phyloP scores from a whole-genome alignment of 2,329 filamentous ascomycete species.

The Microdochium paspali region DNA sequence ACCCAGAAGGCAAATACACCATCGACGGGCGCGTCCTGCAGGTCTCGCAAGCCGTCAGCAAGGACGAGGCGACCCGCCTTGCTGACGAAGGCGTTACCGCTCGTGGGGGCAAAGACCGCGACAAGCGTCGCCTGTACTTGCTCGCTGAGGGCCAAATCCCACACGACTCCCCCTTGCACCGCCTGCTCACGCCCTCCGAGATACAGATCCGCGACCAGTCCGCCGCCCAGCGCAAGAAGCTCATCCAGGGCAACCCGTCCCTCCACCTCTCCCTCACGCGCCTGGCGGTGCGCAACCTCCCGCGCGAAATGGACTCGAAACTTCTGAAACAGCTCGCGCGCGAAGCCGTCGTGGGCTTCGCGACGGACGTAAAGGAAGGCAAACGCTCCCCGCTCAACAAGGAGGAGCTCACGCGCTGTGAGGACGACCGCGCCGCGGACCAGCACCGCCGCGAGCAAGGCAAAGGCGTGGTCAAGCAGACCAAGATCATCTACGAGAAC shows the following conservation, averaged over 20 bases:
- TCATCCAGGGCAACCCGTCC: slow-evolving; percentile 85
- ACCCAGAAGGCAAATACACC: slow-evolving; percentile 78
- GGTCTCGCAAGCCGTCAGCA: slow-evolving; percentile 76
- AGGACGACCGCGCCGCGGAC: slow-evolving; percentile 74
- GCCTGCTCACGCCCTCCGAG: slow-evolving; percentile 68
- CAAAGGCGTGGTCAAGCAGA: slow-evolving; percentile 81
- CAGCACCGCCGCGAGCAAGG: slow-evolving; percentile 69
- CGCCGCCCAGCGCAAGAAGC: slow-evolving; percentile 74
- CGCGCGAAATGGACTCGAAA: slow-evolving; percentile 73
- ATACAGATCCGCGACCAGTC: slow-evolving; percentile 83
- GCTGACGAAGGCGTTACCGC: slow-evolving; percentile 63
- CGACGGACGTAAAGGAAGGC: slow-evolving; percentile 75
- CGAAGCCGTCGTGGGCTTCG: slow-evolving; percentile 89
- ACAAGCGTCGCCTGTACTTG: slow-evolving; percentile 84
- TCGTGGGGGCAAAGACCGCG: slow-evolving; percentile 57
- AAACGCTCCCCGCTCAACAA: slow-evolving; percentile 72
- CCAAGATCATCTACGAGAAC: slow-evolving; percentile 91
- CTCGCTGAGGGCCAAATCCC: slow-evolving; percentile 79
- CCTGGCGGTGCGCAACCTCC: slow-evolving; percentile 85
- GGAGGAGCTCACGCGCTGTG: slow-evolving; percentile 76
- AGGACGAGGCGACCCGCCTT: slow-evolving; percentile 67
- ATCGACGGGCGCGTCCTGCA: slow-evolving; percentile 83
- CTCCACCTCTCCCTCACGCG: slow-evolving; percentile 84
- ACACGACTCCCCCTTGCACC: slow-evolving; percentile 66
- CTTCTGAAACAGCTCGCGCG: slow-evolving; percentile 85